Base-by-base conservation (phyloP, 352 stramenopile species). In the Lagenidium sp. region DNA sequence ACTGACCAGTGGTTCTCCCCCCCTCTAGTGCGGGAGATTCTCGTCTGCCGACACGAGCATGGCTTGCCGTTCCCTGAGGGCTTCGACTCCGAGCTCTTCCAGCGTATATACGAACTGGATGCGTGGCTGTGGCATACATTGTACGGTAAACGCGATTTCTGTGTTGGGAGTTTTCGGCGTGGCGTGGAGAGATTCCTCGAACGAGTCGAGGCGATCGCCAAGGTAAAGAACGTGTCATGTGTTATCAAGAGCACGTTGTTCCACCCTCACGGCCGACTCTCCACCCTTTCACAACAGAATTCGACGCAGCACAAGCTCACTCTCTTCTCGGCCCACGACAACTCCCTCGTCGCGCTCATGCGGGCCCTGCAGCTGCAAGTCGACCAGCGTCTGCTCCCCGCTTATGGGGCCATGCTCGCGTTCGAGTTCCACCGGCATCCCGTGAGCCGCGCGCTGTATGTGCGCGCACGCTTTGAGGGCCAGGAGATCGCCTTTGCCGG, bases 251-350 rank as follows among this genome's bases (percentile, higher is more conserved):
- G 19, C 18, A 16, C n/a, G 8, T n/a, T 20, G 18, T 28, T 22
- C 20, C 6, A 21, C 31, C 4, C 36, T 19, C 7, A 31, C 24
- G 34, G 0, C 34, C 6, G 18, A 23, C n/a, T 29, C n/a, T 23
- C 21, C 4, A 10, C 12, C 3, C 29, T 19, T 15, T 4, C 22
- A 7, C 21, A 4, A 36, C 24, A 63, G 54, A 50, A 40, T 12
- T 35, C 53, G 21, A 55, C 46, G 2, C 10, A 11, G 6, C 65
- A 75, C 59, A 82, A 73, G 38, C 26, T 91, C 30, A 82, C 79
- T 32, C 57, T 91, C 1, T 83, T 87, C 57, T 91, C 79, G 0
- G 73, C 66, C 0, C 79, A 91, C 53, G 75, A 91, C 53, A 88
- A 88, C 55, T 85, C 79, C 42, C 57, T 91, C 13, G 73, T 91